These are phyloP conservation scores for Protomyces arabidopsidicola DNA, from an alignment of 1,139 yeast genomes.

Conservation along the genomic window DNA sequence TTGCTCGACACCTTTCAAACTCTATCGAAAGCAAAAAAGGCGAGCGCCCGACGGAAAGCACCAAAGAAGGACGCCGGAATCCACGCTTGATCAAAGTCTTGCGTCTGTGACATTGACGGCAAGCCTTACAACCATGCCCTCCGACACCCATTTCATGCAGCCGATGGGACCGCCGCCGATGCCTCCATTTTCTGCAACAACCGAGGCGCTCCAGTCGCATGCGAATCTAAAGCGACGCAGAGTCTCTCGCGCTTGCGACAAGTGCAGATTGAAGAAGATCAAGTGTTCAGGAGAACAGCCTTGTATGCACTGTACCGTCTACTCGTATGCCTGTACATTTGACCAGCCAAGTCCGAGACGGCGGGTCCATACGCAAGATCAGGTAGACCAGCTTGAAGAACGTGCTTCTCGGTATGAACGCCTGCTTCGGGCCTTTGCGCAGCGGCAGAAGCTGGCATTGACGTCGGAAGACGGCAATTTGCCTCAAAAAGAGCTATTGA, in stretches of 20 bases:
- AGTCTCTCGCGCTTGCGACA: slow-evolving; percentile 80
- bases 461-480: slow-evolving; percentile 31
- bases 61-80: too few species aligned
- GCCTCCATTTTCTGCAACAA: neutral
- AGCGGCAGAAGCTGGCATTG: slow-evolving; percentile 45
- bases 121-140: too few species aligned
- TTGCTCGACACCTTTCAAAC: too few species aligned
- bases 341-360: slow-evolving; percentile 64
- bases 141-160: neutral
- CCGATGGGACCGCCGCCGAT: neutral
- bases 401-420: slow-evolving; percentile 41
- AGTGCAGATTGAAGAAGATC: slow-evolving; percentile 64
- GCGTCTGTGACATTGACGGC: too few species aligned
- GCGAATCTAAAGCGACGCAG: slow-evolving; percentile 55
- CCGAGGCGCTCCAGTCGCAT: neutral
- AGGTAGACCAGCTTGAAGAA: slow-evolving; percentile 40
- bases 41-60: too few species aligned
- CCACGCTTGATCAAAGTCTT: too few species aligned
- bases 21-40: too few species aligned
- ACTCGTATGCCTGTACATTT: slow-evolving; percentile 50
- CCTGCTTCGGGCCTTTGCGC: slow-evolving; percentile 36
- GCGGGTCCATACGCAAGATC: slow-evolving; percentile 39
- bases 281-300: slow-evolving; percentile 69
- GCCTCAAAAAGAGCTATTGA: slow-evolving; percentile 1
- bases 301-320: slow-evolving; percentile 84